These are phyloP conservation scores for Tolypocladium amazonense DNA, from an alignment of 2,329 filamentous ascomycete species.

Conservation along the genomic window DNA sequence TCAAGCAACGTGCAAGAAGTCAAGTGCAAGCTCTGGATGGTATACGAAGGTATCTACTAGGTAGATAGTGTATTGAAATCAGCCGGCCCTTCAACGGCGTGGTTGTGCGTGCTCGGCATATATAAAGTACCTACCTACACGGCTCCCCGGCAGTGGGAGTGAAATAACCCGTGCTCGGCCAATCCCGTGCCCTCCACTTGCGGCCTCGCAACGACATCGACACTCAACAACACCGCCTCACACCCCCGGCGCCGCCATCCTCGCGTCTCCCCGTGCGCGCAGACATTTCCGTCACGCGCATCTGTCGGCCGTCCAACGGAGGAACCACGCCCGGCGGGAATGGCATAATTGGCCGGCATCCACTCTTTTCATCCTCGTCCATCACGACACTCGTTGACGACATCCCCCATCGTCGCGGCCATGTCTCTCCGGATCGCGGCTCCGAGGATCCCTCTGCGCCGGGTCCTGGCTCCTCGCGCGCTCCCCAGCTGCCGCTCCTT, in stretches of 20 bases:
- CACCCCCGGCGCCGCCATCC: neutral
- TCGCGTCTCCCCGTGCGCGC: neutral
- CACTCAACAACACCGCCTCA: neutral
- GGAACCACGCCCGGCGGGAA: neutral
- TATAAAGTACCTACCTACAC: too few relatives aligned
- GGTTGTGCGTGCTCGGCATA: too few relatives aligned
- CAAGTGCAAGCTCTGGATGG: too few relatives aligned
- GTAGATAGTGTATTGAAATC: too few relatives aligned
- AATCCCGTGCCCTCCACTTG: too few relatives aligned
- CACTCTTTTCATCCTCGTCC: neutral
- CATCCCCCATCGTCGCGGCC: neutral
- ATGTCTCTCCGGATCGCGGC: constrained; percentile 7
- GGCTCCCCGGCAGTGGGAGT: too few relatives aligned
- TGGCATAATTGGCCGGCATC: neutral
- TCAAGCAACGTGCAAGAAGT: too few relatives aligned
- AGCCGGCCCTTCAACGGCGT: too few relatives aligned
- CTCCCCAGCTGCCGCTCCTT: constrained; percentile 7
- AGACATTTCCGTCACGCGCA: neutral
- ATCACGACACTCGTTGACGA: neutral
- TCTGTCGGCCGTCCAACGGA: neutral
- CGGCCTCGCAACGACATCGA: neutral
- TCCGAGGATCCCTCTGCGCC: constrained; percentile 1
- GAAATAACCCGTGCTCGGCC: neutral
- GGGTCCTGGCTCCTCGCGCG: constrained; percentile 1
- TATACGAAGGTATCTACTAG: too few relatives aligned